Base-by-base conservation (phyloP, 768 basidiomycete genomes). In the Mycena epipterygia region DNA sequence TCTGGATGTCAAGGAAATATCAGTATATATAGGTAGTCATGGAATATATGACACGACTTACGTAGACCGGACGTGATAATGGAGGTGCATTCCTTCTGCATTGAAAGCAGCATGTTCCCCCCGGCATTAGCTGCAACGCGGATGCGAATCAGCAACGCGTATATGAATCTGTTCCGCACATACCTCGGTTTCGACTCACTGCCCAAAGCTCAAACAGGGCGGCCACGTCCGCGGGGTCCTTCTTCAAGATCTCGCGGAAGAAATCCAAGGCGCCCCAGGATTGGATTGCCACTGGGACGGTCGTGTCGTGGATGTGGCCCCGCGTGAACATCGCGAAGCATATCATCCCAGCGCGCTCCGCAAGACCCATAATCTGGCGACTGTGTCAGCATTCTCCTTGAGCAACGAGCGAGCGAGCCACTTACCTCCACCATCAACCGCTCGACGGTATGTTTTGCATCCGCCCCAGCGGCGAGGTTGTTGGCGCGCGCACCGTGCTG, bases 131-230 rank as follows among this genome's bases (percentile, higher is more conserved):
- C 56, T 59, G 57, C 7, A 27, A 23, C 7, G 16, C n/a, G 19
- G 11, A 17, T 25, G 2, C 8, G 46, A 29, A 16, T 41, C 3
- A 27, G 19, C 29, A 12, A 9, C 23, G 8, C 46, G 46, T 51
- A 27, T 25, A 41, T 12, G n/a, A 27, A 13, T 5, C 12, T 5
- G 16, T 37, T 39, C 19, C n/a, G n/a, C n/a, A n/a, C n/a, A n/a
- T n/a, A 72, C 71, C 56, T 39, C 67, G 21, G 21, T 69, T 53
- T 42, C 48, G 35, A 2, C 33, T 55, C n/a, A 51, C 46, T 1
- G 56, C 57, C 73, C 71, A 74, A 35, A 63, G 30, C 33, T 74
- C 63, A 13, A 68, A 74, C 35, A 39, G 21, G 4, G 25, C 21
- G 11, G 33, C 33, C 13, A 68, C 17, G 35, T 66, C 56, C 27